A percentile compares a stretch with the other conserved stretches of the same genome.
Evolutionary conservation across 2,329 filamentous ascomycete genomes (phyloP).

Genomic region (Rutstroemia sp.): DNA sequence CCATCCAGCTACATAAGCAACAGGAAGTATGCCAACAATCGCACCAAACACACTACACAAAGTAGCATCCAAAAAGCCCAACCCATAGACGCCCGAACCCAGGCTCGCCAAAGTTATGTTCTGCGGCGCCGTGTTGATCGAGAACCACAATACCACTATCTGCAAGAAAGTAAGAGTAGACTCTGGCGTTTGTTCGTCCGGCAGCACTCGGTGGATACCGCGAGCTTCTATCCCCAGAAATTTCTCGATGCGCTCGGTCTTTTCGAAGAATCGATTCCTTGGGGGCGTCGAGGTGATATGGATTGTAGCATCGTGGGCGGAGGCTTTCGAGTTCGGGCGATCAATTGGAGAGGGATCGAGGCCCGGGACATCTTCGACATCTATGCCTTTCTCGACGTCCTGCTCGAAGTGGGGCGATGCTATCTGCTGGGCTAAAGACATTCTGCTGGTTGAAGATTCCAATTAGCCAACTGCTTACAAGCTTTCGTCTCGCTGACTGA

Average conservation of each 20-base stretch:
- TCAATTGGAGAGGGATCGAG: background rate
- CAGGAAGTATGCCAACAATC: slow-evolving; percentile 44
- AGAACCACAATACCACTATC: slow-evolving; percentile 48
- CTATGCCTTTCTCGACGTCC: slow-evolving; percentile 4
- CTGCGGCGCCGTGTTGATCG: slow-evolving; percentile 54
- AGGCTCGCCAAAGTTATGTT: slow-evolving; percentile 59
- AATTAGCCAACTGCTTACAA: background rate
- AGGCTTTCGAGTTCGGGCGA: background rate
- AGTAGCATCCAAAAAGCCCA: slow-evolving; percentile 50
- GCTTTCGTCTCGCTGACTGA: background rate
- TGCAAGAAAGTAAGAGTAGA: slow-evolving; percentile 23
- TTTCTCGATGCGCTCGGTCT: slow-evolving; percentile 16
- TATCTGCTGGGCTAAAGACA: background rate
- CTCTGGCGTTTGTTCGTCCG: slow-evolving; percentile 41
- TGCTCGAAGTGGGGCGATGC: background rate
- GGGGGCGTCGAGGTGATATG: background rate
- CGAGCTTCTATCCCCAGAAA: slow-evolving; percentile 39
- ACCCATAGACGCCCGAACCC: slow-evolving; percentile 48
- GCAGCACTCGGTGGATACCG: slow-evolving; percentile 51
- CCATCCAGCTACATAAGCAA: slow-evolving; percentile 55
- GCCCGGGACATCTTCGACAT: background rate
- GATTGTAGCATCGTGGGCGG: background rate
- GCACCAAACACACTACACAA: slow-evolving; percentile 51
- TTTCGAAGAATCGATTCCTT: background rate
- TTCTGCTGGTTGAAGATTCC: background rate